Evolutionary conservation across 2,329 filamentous ascomycete species (phyloP), one percentile per base, ranked within the genome.

Genomic region (Calonectria ilicicola): DNA sequence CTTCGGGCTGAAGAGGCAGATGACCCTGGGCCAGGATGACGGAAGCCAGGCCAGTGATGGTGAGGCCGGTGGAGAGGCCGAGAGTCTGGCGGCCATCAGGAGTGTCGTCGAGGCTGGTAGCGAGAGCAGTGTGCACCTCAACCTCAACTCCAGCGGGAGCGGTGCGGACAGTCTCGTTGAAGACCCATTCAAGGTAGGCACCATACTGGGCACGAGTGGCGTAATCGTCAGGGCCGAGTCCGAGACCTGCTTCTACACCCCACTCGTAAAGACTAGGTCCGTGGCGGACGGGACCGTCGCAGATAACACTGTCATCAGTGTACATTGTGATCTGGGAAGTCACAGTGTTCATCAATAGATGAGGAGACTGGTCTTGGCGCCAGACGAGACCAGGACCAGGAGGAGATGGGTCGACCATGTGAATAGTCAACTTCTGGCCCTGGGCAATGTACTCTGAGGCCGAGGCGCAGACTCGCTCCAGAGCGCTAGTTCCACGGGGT

Each of bases 261-360:
- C 53, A 60, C 21, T 60, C 53, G 21, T 40, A 40, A 0, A 60
- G 32, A 5, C 53, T 60, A 4, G 53, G 53, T 3, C 53, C 53
- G 32, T 60, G 53, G 53, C 35, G 32, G 14, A 60, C n/a, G 5
- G 53, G 53, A 10, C 53, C 53, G 23, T 60, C 53, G 9, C 53
- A 60, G 32, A 60, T 40, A 32, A 40, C 53, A 10, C 53, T 60
- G 35, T 60, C 53, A 10, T 60, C 53, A 8, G 53, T 60, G 53
- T 38, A 60, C 53, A 60, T 60, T 27, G 53, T 60, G 32, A 60
- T 60, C 17, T 60, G 53, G 35, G 53, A 60, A 60, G 53, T 60
- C 4, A 60, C 53, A 40, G 53, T 60, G 53, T 60, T 60, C 53
- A 60, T 60, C 14, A 60, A 15, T 2, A 60, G 53, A 10, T 60